Conservation (phyloP, 2,329 filamentous ascomycete species). For the Teratosphaeria pseudoeucalypti region DNA sequence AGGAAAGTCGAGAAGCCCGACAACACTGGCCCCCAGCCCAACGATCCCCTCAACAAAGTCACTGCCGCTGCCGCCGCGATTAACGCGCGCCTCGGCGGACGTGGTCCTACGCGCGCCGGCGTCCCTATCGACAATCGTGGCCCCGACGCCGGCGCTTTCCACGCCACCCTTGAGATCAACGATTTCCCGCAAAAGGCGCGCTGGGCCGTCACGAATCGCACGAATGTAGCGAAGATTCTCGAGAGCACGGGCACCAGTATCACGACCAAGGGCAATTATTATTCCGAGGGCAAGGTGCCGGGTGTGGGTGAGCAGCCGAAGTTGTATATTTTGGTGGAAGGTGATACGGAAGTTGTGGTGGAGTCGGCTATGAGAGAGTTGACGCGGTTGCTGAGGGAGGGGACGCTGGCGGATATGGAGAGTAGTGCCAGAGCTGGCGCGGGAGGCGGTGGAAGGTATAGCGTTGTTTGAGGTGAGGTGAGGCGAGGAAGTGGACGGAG, state of each 20-base stretch:
- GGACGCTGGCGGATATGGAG: conserved; percentile 78
- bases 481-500: too few species aligned
- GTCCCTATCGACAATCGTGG: conserved; percentile 98
- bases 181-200: conserved; percentile 97
- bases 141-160: conserved; percentile 90
- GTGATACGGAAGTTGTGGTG: conserved; percentile 88
- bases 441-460: conserved; percentile 10
- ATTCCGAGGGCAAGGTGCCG: conserved; percentile 70
- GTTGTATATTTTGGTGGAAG: conserved; percentile 94
- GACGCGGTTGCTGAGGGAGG: conserved; percentile 78
- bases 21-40: conserved; percentile 30
- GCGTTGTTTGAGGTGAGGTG: neutral
- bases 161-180: conserved; percentile 96
- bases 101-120: conserved; percentile 75
- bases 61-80: conserved; percentile 85
- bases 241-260: conserved; percentile 92
- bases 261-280: conserved; percentile 92
- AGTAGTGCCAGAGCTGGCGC: conserved; percentile 57
- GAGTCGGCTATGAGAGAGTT: conserved; percentile 84
- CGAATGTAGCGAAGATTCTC: conserved; percentile 95
- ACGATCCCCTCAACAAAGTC: conserved; percentile 37
- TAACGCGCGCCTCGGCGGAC: conserved; percentile 78
- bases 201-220: conserved; percentile 97
- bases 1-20: conserved; percentile 52
- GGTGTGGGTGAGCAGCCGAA: conserved; percentile 70